Conservation (phyloP, 2,329 filamentous ascomycete species). For the Ilyonectria mors-panacis region DNA sequence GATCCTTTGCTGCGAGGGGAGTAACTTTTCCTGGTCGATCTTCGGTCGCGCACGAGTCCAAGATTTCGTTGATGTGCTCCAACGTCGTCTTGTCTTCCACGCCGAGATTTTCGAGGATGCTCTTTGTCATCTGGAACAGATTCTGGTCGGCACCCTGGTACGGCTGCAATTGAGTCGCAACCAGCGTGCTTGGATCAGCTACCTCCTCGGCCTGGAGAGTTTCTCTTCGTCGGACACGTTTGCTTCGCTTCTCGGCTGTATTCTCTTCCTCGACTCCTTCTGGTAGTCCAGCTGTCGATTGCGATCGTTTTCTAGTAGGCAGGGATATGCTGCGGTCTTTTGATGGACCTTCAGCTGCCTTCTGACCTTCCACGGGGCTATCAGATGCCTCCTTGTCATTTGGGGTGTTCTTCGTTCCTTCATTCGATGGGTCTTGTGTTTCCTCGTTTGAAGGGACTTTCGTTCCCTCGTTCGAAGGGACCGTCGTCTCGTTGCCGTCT, state of each 20-base stretch:
- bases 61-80: conserved; percentile 62
- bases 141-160: conserved; percentile 70
- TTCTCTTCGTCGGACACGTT: conserved; percentile 70
- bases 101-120: conserved; percentile 69
- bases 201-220: conserved; percentile 70
- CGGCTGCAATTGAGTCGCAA: conserved; percentile 69
- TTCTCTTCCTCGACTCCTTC: conserved; percentile 72
- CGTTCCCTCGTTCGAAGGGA: conserved; percentile 21
- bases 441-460: conserved; percentile 28
- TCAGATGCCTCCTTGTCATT: conserved; percentile 46
- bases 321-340: conserved; percentile 58
- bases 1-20: conserved; percentile 63
- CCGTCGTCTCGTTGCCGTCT: conserved; percentile 22
- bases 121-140: conserved; percentile 69
- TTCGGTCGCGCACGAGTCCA: conserved; percentile 67
- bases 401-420: conserved; percentile 21
- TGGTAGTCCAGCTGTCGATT: conserved; percentile 72
- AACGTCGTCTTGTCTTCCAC: conserved; percentile 65
- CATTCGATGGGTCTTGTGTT: conserved; percentile 20
- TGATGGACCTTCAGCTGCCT: conserved; percentile 48
- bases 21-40: conserved; percentile 65
- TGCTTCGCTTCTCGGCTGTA: conserved; percentile 73
- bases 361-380: conserved; percentile 42
- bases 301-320: conserved; percentile 71
- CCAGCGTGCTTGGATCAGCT: conserved; percentile 66